Evolutionary conservation across 1,284 basidiomycete genomes (phyloP).

Genomic region (Ganoderma meredithae): DNA sequence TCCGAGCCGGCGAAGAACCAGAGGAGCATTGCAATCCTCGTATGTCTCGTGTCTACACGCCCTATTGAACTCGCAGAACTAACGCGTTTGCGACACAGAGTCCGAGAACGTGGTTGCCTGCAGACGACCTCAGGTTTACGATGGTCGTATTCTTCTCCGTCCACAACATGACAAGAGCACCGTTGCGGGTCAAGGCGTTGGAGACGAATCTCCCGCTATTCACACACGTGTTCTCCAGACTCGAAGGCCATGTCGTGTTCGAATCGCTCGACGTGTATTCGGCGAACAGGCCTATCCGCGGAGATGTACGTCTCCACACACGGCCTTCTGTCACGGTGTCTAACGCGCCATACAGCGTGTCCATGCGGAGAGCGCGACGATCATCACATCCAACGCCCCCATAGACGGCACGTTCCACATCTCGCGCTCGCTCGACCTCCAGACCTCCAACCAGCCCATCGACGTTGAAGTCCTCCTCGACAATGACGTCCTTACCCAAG

Average conservation of each 20-base stretch:
- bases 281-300: slow-evolving; percentile 26
- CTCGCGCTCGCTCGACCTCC: slow-evolving; percentile 44
- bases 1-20: slow-evolving; percentile 33
- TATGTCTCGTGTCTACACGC: slow-evolving; percentile 16
- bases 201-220: slow-evolving; percentile 38
- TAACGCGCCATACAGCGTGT: slow-evolving; percentile 43
- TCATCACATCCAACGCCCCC: slow-evolving; percentile 45
- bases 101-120: slow-evolving; percentile 23
- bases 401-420: slow-evolving; percentile 52
- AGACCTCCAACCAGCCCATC: slow-evolving; percentile 49
- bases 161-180: not conserved
- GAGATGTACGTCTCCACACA: slow-evolving; percentile 19
- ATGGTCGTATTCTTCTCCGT: slow-evolving; percentile 35
- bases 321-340: not conserved
- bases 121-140: slow-evolving; percentile 25
- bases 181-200: slow-evolving; percentile 29
- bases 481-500: slow-evolving; percentile 38
- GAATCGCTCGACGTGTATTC: slow-evolving; percentile 27
- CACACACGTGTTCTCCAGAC: slow-evolving; percentile 26
- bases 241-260: slow-evolving; percentile 30
- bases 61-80: not conserved
- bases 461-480: slow-evolving; percentile 43
- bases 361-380: slow-evolving; percentile 37
- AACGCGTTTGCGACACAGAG: slow-evolving; percentile 20
- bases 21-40: slow-evolving; percentile 40